phyloP scores from a whole-genome alignment of 306 rosid genomes.

The Myrica gale region DNA sequence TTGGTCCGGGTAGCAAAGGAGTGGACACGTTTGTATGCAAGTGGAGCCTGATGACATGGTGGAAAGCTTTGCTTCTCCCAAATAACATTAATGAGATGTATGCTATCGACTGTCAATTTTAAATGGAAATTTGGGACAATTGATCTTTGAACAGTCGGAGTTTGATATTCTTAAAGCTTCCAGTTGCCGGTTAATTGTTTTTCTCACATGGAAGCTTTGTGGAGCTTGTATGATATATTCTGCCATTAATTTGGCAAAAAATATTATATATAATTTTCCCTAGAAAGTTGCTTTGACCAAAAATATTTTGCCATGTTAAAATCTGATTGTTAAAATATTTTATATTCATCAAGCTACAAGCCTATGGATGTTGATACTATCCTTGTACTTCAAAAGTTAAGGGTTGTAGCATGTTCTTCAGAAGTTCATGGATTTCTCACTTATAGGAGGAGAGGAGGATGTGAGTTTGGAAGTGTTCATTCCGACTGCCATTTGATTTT shows the following conservation, averaged over 20 bases:
- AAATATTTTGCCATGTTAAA: neutral
- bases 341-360: no score
- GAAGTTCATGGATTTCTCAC: no score
- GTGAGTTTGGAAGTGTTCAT: no score
- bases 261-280: neutral
- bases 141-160: slow-evolving; percentile 47
- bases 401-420: no score
- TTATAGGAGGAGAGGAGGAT: no score
- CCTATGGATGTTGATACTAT: no score
- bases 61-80: slow-evolving; percentile 28
- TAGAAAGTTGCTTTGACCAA: neutral
- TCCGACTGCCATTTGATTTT: no score
- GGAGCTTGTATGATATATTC: slow-evolving; percentile 38
- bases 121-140: slow-evolving; percentile 51
- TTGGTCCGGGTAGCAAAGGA: slow-evolving; percentile 65
- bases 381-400: no score
- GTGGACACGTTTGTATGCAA: slow-evolving; percentile 85
- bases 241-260: slow-evolving; percentile 6
- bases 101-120: slow-evolving; percentile 48
- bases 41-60: slow-evolving; percentile 59
- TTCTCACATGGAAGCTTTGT: slow-evolving; percentile 36
- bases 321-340: neutral
- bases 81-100: slow-evolving; percentile 58
- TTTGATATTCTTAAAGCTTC: slow-evolving; percentile 41
- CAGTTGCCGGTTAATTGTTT: slow-evolving; percentile 38